Conservation (phyloP, 345 rosid species). For the Citrus hindsii region DNA sequence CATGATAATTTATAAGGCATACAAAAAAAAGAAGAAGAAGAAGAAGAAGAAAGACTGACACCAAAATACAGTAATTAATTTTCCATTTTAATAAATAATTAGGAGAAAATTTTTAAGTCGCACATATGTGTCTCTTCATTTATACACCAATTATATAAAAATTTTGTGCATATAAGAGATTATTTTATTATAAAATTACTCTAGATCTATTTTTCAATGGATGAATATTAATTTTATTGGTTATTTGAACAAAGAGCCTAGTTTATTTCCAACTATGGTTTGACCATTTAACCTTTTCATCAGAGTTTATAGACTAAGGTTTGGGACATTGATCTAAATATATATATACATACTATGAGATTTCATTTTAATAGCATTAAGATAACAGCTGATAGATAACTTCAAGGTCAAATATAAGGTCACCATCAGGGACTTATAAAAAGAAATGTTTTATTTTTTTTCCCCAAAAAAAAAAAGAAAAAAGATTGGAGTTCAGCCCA, state of each 20-base stretch:
- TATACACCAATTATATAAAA: too few relatives aligned
- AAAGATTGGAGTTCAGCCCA: slow-evolving; percentile 5
- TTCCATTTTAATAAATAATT: too few relatives aligned
- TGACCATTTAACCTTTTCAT: not conserved
- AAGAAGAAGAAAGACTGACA: not conserved
- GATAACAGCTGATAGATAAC: slow-evolving; percentile 25
- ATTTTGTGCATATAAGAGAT: too few relatives aligned
- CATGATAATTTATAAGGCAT: too few relatives aligned
- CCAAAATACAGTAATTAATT: not conserved
- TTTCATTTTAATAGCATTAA: slow-evolving; percentile 1
- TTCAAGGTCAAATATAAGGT: slow-evolving; percentile 40
- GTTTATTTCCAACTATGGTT: not conserved
- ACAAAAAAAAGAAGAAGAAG: too few relatives aligned
- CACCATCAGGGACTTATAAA: slow-evolving; percentile 22
- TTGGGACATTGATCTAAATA: not conserved
- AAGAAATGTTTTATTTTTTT: not conserved
- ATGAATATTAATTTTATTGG: too few relatives aligned
- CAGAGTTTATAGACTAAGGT: not conserved
- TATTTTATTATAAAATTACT: too few relatives aligned
- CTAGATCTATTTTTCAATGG: too few relatives aligned
- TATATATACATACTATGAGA: not conserved
- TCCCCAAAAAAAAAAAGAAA: not conserved
- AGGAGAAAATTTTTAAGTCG: too few relatives aligned
- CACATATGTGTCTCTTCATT: too few relatives aligned
- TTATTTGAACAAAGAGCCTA: too few relatives aligned